phyloP scores from a whole-genome alignment of 192 early-diverging fungal genomes.

The Coemansia guatemalensis region DNA sequence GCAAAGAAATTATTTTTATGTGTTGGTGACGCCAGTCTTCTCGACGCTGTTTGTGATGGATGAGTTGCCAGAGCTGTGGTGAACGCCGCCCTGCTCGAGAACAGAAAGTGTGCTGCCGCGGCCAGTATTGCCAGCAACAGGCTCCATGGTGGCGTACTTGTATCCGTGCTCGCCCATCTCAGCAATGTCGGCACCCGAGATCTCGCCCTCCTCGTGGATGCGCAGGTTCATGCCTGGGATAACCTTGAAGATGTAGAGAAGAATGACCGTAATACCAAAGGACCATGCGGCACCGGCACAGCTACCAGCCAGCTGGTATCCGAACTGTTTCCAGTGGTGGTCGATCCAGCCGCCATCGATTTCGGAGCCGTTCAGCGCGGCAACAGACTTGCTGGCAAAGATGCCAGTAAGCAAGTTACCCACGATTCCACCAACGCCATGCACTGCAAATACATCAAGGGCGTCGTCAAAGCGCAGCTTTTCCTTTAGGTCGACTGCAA shows the following conservation, averaged over 20 bases:
- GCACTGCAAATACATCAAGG: constrained; percentile 88
- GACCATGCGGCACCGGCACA: constrained; percentile 70
- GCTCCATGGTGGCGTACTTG: constrained; percentile 48
- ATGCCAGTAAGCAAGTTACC: constrained; percentile 84
- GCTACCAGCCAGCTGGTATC: constrained; percentile 74
- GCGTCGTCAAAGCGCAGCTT: constrained; percentile 88
- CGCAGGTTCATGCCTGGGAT: constrained; percentile 78
- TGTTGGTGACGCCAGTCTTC: constrained; percentile 14
- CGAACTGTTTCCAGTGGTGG: constrained; percentile 78
- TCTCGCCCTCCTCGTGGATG: constrained; percentile 69
- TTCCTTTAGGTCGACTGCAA: constrained; percentile 80
- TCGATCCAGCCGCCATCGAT: constrained; percentile 77
- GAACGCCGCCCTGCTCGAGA: constrained; percentile 22
- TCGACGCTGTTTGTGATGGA: constrained; percentile 25
- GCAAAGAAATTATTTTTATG: background rate
- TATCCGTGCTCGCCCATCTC: constrained; percentile 80
- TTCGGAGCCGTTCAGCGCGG: constrained; percentile 62
- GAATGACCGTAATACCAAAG: constrained; percentile 72
- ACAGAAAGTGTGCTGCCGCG: constrained; percentile 21
- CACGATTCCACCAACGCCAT: constrained; percentile 81
- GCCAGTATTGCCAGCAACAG: constrained; percentile 1
- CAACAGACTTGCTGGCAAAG: constrained; percentile 75
- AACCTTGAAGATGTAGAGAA: constrained; percentile 68
- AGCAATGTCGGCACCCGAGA: constrained; percentile 74
- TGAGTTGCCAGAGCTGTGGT: constrained; percentile 15